Conservation (phyloP, 192 early-diverging fungal genomes). For the Coemansia aciculifera region DNA sequence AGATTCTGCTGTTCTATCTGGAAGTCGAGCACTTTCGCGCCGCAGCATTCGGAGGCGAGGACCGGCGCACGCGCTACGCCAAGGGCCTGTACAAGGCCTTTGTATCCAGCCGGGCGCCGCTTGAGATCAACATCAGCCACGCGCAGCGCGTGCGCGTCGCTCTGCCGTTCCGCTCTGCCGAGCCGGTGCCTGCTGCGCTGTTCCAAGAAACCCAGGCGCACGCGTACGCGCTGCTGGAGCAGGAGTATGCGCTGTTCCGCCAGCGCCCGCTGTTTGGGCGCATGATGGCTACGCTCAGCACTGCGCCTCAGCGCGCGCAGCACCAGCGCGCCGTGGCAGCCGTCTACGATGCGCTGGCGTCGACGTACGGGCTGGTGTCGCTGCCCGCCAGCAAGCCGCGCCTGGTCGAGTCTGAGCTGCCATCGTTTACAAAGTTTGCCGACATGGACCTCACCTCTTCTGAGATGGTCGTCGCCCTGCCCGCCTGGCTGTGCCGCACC, state of each 20-base stretch:
- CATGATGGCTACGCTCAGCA: constrained; percentile 41
- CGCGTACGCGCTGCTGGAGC: constrained; percentile 37
- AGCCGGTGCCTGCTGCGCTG: constrained; percentile 16
- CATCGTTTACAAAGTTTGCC: constrained; percentile 46
- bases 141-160: constrained; percentile 35
- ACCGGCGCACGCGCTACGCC: constrained; percentile 47
- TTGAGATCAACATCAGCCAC: constrained; percentile 54
- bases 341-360: constrained; percentile 34
- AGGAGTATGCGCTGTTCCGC: constrained; percentile 44
- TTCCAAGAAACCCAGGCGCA: constrained; percentile 49
- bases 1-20: constrained; percentile 45
- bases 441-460: constrained; percentile 50
- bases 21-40: constrained; percentile 51
- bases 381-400: constrained; percentile 29
- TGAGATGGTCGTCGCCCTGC: constrained; percentile 31
- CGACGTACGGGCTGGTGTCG: constrained; percentile 27
- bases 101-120: constrained; percentile 40
- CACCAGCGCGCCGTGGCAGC: constrained; percentile 35
- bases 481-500: constrained; percentile 53
- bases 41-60: constrained; percentile 21
- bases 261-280: constrained; percentile 41
- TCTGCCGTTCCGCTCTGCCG: constrained; percentile 20
- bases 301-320: constrained; percentile 2
- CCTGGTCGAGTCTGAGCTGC: constrained; percentile 39
- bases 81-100: constrained; percentile 53